Conservation (phyloP, 108 stramenopile genomes). For the Aureococcus anophagefferens region DNA sequence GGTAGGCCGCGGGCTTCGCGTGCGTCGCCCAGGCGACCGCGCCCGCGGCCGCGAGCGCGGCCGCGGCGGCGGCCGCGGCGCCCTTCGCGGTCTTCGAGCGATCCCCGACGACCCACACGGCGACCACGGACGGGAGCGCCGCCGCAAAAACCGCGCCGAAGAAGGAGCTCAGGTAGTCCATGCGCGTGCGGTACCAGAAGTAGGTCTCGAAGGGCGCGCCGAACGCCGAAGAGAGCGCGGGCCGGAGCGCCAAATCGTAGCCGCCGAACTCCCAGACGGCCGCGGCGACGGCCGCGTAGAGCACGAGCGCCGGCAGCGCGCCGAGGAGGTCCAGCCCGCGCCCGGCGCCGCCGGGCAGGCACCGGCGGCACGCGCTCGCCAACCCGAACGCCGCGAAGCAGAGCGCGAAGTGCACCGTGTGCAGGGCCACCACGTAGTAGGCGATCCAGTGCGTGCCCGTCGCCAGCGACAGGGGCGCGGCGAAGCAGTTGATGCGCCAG, state of each 20-base stretch:
- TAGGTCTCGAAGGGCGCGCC: constrained; percentile 40
- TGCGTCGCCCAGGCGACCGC: constrained; percentile 31
- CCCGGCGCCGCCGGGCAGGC: background rate
- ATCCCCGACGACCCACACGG: too few relatives aligned
- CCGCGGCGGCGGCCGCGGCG: background rate
- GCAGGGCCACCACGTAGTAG: constrained; percentile 53
- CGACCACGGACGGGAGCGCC: constrained; percentile 8
- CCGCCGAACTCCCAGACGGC: constrained; percentile 36
- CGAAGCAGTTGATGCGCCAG: constrained; percentile 50
- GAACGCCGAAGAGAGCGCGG: constrained; percentile 18
- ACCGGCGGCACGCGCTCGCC: background rate
- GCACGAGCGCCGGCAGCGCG: background rate
- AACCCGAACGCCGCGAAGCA: constrained; percentile 40
- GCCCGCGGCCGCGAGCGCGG: constrained; percentile 12
- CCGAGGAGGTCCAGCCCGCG: constrained; percentile 59
- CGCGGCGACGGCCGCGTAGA: constrained; percentile 17
- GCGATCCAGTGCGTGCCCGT: constrained; percentile 46
- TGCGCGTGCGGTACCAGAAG: constrained; percentile 34
- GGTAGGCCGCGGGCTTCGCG: constrained; percentile 30
- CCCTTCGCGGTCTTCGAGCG: constrained; percentile 15
- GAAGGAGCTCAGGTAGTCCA: constrained; percentile 48
- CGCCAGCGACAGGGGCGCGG: constrained; percentile 32
- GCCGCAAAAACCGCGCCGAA: constrained; percentile 49
- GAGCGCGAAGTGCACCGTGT: constrained; percentile 49
- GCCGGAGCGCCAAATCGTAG: constrained; percentile 28